Evolutionary conservation across 495 filamentous ascomycete species (phyloP).

Genomic region (Hypoxylon intermedium): DNA sequence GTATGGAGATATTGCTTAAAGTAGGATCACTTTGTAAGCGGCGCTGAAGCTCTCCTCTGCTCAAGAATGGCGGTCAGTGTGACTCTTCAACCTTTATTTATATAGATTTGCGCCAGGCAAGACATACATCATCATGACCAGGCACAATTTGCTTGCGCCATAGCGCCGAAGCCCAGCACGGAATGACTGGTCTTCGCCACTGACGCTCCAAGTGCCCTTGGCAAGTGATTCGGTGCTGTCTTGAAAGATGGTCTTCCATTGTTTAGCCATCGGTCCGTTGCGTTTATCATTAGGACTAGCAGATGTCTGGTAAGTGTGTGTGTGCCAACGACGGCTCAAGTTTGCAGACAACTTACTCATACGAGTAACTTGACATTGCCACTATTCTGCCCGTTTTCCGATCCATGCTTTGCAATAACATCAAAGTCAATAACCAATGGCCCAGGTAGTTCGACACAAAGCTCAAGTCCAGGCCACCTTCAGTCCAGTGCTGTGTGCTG

Average conservation of each 20-base stretch:
- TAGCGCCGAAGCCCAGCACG: constrained; percentile 37
- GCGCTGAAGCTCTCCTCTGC: constrained; percentile 34
- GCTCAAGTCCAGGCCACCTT: constrained; percentile 43
- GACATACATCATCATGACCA: constrained; percentile 42
- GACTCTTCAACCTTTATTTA: neutral
- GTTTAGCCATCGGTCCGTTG: constrained; percentile 14
- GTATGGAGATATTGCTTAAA: constrained; percentile 35
- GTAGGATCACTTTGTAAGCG: constrained; percentile 33
- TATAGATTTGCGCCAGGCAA: neutral
- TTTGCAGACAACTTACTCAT: constrained; percentile 37
- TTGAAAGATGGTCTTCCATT: constrained; percentile 29
- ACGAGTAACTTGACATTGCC: constrained; percentile 43
- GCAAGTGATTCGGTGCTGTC: constrained; percentile 29
- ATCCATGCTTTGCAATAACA: constrained; percentile 49
- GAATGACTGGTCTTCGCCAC: constrained; percentile 21
- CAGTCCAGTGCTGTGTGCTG: constrained; percentile 39
- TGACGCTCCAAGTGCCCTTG: constrained; percentile 40
- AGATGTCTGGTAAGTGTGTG: neutral
- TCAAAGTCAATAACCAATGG: constrained; percentile 49
- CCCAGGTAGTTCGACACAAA: constrained; percentile 52
- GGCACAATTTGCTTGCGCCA: constrained; percentile 42
- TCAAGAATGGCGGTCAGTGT: neutral
- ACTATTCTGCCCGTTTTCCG: constrained; percentile 45
- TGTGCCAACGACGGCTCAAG: neutral
- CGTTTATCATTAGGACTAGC: constrained; percentile 23